Base-by-base conservation (phyloP, 2,329 filamentous ascomycete species). In the Phialophora macrospora region DNA sequence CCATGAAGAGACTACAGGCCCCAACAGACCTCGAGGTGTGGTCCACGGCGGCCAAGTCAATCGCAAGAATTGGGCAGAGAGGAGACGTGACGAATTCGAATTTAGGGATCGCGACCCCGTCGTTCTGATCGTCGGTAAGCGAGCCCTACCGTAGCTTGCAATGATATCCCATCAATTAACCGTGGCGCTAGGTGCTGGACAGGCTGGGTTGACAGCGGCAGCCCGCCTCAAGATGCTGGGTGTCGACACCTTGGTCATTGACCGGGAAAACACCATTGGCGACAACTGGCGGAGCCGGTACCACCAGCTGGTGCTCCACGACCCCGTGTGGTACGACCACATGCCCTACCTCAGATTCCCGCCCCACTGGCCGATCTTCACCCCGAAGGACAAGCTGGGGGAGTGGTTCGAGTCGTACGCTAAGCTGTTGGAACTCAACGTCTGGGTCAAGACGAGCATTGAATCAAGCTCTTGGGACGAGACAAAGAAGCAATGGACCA, bases 371-470 rank as follows among this genome's bases (percentile, higher is more conserved):
- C 88, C 88, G 3, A 78, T 89, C 17, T 91, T 89, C 74, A 90
- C 88, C 0, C 87, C 88, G 4, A 91, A 90, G 73, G 88, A 91
- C 74, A 91, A 91, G 72, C 78, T 90, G 0, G 89, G 82, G 1
- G 86, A 90, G 51, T 91, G 86, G 77, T 87, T 91, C 66, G 88
- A 90, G 69, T 78, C 83, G 0, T 91, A 91, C 69, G 88, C 84
- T 0, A 82, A 79, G 4, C 75, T 86, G 0, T 79, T 91, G n/a
- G 89, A 91, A 70, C 81, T 91, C 48, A 88, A 90, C 67, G 83
- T 90, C 28, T 90, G 88, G 88, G 85, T 80, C 0, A 77, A 75
- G 11, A 86, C 86, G 0, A 81, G 77, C 1, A 70, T 90, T 0
- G 75, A 73, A 1, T 75, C 78, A 0, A 78, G 83, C 0, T 76